Conservation (phyloP, 768 basidiomycete species). For the Porphyrellus cyaneotinctus region DNA sequence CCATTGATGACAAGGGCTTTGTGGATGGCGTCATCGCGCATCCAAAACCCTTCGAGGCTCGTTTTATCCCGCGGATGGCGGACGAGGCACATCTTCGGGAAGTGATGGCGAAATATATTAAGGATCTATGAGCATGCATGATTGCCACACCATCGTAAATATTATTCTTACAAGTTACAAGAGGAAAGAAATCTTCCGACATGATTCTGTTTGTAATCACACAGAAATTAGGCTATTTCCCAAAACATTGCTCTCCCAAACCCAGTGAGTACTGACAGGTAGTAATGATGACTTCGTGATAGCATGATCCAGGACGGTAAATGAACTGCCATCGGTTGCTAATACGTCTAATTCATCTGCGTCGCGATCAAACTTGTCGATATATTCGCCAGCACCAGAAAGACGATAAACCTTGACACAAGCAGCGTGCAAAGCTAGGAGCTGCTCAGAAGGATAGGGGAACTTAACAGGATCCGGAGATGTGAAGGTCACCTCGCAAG, state of each 20-base stretch:
- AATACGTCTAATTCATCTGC: not conserved
- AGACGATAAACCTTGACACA: constrained; percentile 24
- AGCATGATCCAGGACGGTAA: not conserved
- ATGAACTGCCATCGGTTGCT: not conserved
- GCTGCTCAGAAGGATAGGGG: constrained; percentile 8
- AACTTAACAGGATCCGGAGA: not conserved
- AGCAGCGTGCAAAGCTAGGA: constrained; percentile 19
- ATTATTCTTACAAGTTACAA: not conserved
- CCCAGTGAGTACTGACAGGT: not conserved
- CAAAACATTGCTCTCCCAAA: no score
- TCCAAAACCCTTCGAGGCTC: constrained; percentile 56
- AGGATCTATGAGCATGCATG: constrained; percentile 9
- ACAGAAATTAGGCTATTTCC: no score
- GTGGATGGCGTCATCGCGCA: constrained; percentile 62
- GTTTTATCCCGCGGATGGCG: constrained; percentile 47
- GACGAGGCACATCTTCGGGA: constrained; percentile 23
- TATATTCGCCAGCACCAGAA: constrained; percentile 14
- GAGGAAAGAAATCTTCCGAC: no score
- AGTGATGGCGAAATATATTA: constrained; percentile 25
- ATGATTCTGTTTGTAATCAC: no score
- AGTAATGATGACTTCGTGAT: not conserved
- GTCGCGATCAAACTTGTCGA: not conserved
- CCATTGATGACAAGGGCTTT: constrained; percentile 60
- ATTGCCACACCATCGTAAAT: no score
- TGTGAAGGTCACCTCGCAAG: not conserved